phyloP scores from a whole-genome alignment of 2,329 filamentous ascomycete species.

The Botryosphaeria dothidea region DNA sequence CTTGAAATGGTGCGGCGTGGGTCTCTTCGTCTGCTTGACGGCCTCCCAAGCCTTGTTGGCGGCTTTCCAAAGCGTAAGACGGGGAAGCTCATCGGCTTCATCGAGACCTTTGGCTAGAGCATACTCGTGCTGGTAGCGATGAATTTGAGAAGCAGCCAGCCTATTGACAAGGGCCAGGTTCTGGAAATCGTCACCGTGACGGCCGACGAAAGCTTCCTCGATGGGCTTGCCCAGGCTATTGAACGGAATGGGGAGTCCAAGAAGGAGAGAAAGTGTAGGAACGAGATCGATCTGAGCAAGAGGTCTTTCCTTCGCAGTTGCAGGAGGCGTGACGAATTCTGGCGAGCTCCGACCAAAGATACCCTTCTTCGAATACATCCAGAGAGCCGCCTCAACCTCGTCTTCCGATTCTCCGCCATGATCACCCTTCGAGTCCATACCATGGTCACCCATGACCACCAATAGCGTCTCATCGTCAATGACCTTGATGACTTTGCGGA shows the following conservation, averaged over 20 bases:
- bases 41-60: constrained; percentile 58
- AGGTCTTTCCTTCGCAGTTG: constrained; percentile 76
- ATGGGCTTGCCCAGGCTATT: constrained; percentile 94
- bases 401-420: constrained; percentile 98
- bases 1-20: constrained; percentile 40
- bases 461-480: constrained; percentile 86
- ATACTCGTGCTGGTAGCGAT: constrained; percentile 86
- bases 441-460: constrained; percentile 98
- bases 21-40: constrained; percentile 43
- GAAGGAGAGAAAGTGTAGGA: constrained; percentile 81
- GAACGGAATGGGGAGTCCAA: constrained; percentile 91
- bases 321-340: constrained; percentile 58
- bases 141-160: constrained; percentile 79
- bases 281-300: constrained; percentile 90
- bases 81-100: constrained; percentile 57
- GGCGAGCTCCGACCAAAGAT: constrained; percentile 76
- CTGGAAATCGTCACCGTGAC: constrained; percentile 67
- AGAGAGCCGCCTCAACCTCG: constrained; percentile 89
- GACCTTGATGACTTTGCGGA: constrained; percentile 68
- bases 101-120: constrained; percentile 69
- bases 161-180: constrained; percentile 77
- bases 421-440: constrained; percentile 96
- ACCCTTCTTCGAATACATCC: constrained; percentile 94
- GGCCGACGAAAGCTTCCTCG: constrained; percentile 84
- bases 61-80: constrained; percentile 59